These are phyloP conservation scores for Cadophora luteo-olivacea DNA, from an alignment of 2,329 filamentous ascomycete species.

Conservation along the genomic window DNA sequence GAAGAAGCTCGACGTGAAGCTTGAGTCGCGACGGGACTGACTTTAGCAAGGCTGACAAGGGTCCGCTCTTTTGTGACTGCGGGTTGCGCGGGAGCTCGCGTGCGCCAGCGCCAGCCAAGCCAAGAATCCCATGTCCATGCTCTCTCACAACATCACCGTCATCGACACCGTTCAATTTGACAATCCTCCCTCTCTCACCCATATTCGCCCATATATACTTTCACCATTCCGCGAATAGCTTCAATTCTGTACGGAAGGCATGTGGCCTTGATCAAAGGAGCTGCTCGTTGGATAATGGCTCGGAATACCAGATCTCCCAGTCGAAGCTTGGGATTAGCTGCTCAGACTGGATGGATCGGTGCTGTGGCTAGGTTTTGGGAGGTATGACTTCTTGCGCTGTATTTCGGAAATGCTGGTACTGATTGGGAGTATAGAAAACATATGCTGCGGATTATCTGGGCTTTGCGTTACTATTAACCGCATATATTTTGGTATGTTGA, in stretches of 20 bases:
- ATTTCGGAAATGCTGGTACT: conserved; percentile 2
- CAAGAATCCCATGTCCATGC: background rate
- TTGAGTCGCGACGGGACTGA: background rate
- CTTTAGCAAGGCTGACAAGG: background rate
- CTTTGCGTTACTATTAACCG: conserved; percentile 70
- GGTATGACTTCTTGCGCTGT: conserved; percentile 27
- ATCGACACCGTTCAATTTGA: background rate
- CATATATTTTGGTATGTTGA: conserved; percentile 64
- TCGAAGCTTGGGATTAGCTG: conserved; percentile 32
- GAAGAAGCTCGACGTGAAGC: background rate
- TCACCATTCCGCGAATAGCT: conserved; percentile 21
- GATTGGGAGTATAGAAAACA: conserved; percentile 62
- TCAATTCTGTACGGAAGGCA: conserved; percentile 8
- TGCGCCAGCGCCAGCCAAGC: background rate
- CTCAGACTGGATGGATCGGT: conserved; percentile 40
- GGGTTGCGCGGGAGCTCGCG: background rate
- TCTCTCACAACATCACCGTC: background rate
- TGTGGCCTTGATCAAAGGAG: conserved; percentile 18
- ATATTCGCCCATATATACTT: background rate
- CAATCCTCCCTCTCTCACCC: background rate
- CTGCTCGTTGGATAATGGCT: conserved; percentile 29
- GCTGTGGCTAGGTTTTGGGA: conserved; percentile 45
- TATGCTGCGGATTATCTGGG: conserved; percentile 91
- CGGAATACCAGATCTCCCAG: conserved; percentile 32
- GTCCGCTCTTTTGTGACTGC: background rate